Base-by-base conservation (phyloP, 2,329 filamentous ascomycete genomes). In the Monosporascus sp. region DNA sequence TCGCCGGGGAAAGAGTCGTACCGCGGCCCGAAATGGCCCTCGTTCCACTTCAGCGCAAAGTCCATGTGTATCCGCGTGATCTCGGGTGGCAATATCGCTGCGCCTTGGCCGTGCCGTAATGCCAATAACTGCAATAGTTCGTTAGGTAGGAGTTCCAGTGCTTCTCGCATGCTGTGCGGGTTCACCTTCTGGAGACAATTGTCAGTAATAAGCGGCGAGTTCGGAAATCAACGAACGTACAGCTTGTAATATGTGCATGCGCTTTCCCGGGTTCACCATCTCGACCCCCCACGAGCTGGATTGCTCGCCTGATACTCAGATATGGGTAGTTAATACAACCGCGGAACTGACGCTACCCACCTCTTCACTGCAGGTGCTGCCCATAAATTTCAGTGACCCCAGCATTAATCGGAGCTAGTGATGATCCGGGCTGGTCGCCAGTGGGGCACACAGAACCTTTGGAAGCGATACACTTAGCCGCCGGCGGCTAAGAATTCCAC, bases 51-150 rank as follows among this genome's bases (percentile, higher is more conserved):
- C 47, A 68, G 66, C 48, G 84, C 83, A 68, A 92, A 91, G 63
- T 89, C 82, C 72, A 94, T 71, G 67, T 89, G 84, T 75, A 94
- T 85, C 67, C 83, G 80, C 46, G 85, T 84, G 51, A 95, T 82
- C 65, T 90, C 83, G 31, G 84, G 78, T 0, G 93, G 90, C 24
- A 99, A 78, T 60, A 90, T 76, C 20, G 89, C 87, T 44, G 94
- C 91, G 52, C 93, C 94, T 31, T 89, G 86, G 54, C 93, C 94
- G 68, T 88, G 78, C 68, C 87, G 84, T 71, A 97, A 53, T 27
- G 49, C 41, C 41, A 69, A 49, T 35, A 69, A 52, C 67, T 69
- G 60, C 22, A 55, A 48, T 6, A 25, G 17, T 38, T 24, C 43
- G 44, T 31, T 14, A 44, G 37, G 18, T 50, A 47, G 14, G 39